Conservation (phyloP, 306 rosid genomes). For the Delonix regia region DNA sequence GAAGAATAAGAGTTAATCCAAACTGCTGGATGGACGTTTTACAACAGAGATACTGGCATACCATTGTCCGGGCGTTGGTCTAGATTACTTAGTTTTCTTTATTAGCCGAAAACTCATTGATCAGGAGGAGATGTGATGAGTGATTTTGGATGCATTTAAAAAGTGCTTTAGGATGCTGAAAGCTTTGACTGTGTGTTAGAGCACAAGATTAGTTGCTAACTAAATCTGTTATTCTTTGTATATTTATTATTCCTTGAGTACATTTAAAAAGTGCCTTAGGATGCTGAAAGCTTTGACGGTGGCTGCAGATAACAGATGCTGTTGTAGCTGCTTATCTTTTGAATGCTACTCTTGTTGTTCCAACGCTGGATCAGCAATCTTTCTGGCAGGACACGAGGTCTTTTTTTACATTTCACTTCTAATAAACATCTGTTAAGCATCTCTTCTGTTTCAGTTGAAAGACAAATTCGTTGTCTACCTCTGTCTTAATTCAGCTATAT, state of each 20-base stretch:
- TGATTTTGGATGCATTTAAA: not conserved
- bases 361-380: slow-evolving; percentile 85
- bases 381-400: slow-evolving; percentile 91
- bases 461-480: not conserved
- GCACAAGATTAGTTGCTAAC: too few relatives aligned
- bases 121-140: not conserved
- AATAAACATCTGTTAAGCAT: not conserved
- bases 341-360: slow-evolving; percentile 91
- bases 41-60: not conserved
- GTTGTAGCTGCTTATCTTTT: slow-evolving; percentile 89
- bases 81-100: not conserved
- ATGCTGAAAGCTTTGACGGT: not conserved
- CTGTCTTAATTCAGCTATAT: slow-evolving; percentile 35
- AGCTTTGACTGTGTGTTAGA: not conserved
- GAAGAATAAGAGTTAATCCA: not conserved
- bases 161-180: not conserved
- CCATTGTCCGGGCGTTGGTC: not conserved
- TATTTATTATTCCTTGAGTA: too few relatives aligned
- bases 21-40: not conserved
- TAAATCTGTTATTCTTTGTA: too few relatives aligned
- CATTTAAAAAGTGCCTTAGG: not conserved
- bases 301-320: slow-evolving; percentile 82
- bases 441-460: slow-evolving; percentile 8
- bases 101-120: not conserved
- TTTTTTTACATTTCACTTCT: slow-evolving; percentile 26